Percentiles rank a stretch among this genome's conserved stretches.
Evolutionary conservation across 2,329 filamentous ascomycete genomes (phyloP).

Genomic region (Thielaviopsis ethacetica): DNA sequence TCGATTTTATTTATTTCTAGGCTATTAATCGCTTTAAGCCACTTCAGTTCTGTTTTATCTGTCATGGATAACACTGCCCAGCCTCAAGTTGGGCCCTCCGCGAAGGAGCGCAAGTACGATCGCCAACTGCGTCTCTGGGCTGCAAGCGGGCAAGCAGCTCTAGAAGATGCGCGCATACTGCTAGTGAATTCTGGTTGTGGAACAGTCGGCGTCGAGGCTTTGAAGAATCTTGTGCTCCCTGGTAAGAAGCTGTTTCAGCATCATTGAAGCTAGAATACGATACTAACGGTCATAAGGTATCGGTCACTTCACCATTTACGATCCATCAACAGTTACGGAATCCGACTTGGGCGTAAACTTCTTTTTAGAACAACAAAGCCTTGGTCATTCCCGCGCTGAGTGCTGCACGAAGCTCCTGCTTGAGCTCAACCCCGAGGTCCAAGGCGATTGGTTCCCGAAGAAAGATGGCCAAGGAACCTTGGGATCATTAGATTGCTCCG

Average conservation of each 20-base stretch:
- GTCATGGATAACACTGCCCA: not conserved
- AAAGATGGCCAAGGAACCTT: slow-evolving; percentile 19
- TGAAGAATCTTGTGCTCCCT: slow-evolving; percentile 95
- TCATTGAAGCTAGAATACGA: not conserved
- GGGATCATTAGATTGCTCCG: slow-evolving; percentile 1
- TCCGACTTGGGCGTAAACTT: slow-evolving; percentile 90
- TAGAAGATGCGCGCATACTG: slow-evolving; percentile 84
- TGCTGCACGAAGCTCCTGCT: slow-evolving; percentile 60
- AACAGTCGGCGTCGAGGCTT: slow-evolving; percentile 71
- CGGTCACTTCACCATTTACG: slow-evolving; percentile 80
- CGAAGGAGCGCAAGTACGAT: slow-evolving; percentile 70
- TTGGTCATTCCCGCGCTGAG: slow-evolving; percentile 65
- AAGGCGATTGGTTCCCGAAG: slow-evolving; percentile 52
- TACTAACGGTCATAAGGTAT: slow-evolving; percentile 39
- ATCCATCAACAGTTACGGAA: slow-evolving; percentile 60
- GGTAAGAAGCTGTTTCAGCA: slow-evolving; percentile 27
- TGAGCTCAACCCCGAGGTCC: slow-evolving; percentile 86
- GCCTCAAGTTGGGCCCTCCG: slow-evolving; percentile 33
- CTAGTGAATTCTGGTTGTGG: slow-evolving; percentile 78
- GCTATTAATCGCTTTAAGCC: not conserved
- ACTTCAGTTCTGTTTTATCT: not conserved
- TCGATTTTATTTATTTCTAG: not conserved
- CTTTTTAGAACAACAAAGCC: slow-evolving; percentile 66
- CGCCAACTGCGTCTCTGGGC: slow-evolving; percentile 92
- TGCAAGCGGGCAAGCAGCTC: slow-evolving; percentile 71